These are phyloP conservation scores for Saccharomyces pastorianus DNA, from an alignment of 1,139 yeast genomes.

Conservation along the genomic window DNA sequence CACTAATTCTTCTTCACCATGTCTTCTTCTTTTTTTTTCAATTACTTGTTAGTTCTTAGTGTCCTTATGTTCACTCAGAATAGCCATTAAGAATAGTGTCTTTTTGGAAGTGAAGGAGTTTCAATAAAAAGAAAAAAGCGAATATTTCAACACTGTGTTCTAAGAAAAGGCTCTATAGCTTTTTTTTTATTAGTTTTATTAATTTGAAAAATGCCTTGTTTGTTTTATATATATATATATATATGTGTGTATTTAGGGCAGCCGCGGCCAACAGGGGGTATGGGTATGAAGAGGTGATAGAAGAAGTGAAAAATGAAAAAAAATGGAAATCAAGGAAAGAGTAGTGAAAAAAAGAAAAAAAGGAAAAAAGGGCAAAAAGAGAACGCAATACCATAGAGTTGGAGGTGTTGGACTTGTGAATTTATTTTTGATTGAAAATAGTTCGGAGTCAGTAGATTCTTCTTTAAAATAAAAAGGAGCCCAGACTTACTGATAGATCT, in stretches of 20 bases:
- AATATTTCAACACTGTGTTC: no score
- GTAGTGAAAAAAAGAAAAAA: neutral
- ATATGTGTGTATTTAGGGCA: neutral
- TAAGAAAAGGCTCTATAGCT: no score
- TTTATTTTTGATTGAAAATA: neutral
- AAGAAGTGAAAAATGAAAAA: neutral
- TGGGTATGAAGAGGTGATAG: neutral
- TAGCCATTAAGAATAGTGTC: neutral
- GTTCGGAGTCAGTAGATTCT: neutral
- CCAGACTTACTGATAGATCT: neutral
- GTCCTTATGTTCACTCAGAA: neutral
- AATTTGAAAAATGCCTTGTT: neutral
- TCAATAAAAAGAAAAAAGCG: neutral
- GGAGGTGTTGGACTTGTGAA: neutral
- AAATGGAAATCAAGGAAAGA: neutral
- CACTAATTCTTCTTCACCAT: neutral
- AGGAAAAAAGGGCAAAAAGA: neutral
- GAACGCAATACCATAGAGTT: neutral
- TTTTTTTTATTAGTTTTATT: neutral
- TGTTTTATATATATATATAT: neutral
- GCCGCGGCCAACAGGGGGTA: neutral
- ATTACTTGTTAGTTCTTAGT: neutral
- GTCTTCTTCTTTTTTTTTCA: neutral
- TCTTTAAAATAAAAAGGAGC: neutral
- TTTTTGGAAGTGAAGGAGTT: neutral